phyloP scores from a whole-genome alignment of 192 early-diverging fungal species.

The Allomyces javanicus region DNA sequence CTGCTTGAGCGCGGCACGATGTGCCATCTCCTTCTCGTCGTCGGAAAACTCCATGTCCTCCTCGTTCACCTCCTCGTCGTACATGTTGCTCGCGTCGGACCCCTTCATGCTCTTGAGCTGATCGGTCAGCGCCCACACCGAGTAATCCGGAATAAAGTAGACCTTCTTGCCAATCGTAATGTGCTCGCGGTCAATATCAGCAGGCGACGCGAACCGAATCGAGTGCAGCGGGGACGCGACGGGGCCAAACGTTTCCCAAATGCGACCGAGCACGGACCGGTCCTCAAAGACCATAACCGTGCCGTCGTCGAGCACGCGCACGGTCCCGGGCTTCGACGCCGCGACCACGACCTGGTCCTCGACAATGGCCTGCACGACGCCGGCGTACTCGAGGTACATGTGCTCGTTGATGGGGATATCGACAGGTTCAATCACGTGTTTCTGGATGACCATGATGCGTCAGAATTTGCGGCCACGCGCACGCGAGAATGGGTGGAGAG shows the following conservation, averaged over 20 bases:
- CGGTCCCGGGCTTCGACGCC: conserved; percentile 18
- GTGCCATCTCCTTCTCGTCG: conserved; percentile 65
- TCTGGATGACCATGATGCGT: conserved; percentile 6
- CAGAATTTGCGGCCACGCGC: neutral
- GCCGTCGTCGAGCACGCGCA: conserved; percentile 51
- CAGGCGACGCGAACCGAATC: conserved; percentile 44
- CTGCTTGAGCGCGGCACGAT: conserved; percentile 25
- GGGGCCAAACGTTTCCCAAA: conserved; percentile 88
- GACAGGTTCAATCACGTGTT: conserved; percentile 15
- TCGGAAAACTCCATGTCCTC: conserved; percentile 83
- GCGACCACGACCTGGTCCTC: conserved; percentile 52
- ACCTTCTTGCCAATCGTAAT: conserved; percentile 27
- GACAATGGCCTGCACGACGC: conserved; percentile 46
- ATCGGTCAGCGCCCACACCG: conserved; percentile 41
- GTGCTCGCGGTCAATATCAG: conserved; percentile 31
- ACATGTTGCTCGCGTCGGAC: conserved; percentile 76
- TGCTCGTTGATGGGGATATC: conserved; percentile 26
- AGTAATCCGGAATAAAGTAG: conserved; percentile 39
- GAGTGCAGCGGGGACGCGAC: conserved; percentile 62
- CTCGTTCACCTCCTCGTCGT: conserved; percentile 76
- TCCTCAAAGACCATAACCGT: conserved; percentile 45
- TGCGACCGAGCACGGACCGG: conserved; percentile 28
- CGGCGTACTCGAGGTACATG: conserved; percentile 30
- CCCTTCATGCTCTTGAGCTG: conserved; percentile 50
- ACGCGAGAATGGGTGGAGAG: neutral